Percentiles rank a stretch among this genome's conserved stretches.
phyloP scores from a whole-genome alignment of 192 early-diverging fungal species.

The Glomus cerebriforme region DNA sequence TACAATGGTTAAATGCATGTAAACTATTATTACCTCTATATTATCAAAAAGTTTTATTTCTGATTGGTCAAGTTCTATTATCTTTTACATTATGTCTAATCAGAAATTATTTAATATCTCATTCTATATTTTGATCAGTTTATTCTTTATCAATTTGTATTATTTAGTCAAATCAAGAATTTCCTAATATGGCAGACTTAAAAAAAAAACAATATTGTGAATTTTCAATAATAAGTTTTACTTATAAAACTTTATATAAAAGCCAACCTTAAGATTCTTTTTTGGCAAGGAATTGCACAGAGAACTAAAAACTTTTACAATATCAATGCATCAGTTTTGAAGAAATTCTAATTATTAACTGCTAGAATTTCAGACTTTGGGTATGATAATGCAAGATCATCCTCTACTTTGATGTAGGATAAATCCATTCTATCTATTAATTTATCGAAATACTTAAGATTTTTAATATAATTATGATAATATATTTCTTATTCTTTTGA shows the following conservation, averaged over 20 bases:
- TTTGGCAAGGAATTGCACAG: slow-evolving; percentile 6
- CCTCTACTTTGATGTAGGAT: slow-evolving; percentile 4
- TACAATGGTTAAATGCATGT: slow-evolving; percentile 20
- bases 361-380: neutral
- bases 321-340: neutral
- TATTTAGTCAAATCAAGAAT: slow-evolving; percentile 6
- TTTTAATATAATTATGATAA: slow-evolving; percentile 14
- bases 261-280: neutral
- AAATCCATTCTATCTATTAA: neutral
- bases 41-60: slow-evolving; percentile 27
- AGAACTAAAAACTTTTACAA: slow-evolving; percentile 2
- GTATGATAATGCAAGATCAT: neutral
- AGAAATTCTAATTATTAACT: slow-evolving; percentile 1
- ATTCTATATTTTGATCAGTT: neutral
- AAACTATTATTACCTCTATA: neutral
- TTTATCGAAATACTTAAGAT: slow-evolving; percentile 16
- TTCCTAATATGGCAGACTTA: slow-evolving; percentile 20
- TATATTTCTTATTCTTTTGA: neutral
- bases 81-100: neutral
- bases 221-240: neutral
- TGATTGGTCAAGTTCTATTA: slow-evolving; percentile 12
- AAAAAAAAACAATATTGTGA: slow-evolving; percentile 6
- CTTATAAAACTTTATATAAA: neutral
- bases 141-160: slow-evolving; percentile 16
- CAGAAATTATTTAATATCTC: slow-evolving; percentile 5